phyloP scores from a whole-genome alignment of 139 green algal species.

The Chlamydomonas incerta region DNA sequence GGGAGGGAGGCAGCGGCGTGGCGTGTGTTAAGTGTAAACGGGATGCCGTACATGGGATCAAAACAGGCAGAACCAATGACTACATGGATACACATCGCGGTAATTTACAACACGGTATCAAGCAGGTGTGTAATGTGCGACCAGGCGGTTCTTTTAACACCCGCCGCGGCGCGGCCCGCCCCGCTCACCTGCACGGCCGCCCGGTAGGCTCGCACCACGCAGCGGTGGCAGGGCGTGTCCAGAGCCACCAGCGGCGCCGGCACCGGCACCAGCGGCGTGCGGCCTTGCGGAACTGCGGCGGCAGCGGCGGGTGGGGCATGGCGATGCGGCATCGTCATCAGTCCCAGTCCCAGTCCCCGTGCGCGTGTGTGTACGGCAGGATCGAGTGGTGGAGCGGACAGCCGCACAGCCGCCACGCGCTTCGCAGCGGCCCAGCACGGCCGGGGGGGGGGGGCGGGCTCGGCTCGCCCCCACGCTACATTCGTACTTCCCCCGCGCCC shows the following conservation, averaged over 20 bases:
- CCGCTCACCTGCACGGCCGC: constrained; percentile 31
- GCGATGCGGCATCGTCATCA: no score
- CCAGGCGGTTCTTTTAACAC: neutral
- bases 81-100: no score
- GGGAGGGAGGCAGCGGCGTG: neutral
- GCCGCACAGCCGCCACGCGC: no score
- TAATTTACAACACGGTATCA: neutral
- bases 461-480: no score
- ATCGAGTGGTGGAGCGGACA: neutral
- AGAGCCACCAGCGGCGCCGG: constrained; percentile 20
- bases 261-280: constrained; percentile 4
- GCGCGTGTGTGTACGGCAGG: neutral
- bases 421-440: no score
- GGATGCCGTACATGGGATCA: neutral
- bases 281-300: neutral
- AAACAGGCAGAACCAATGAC: no score
- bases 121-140: neutral
- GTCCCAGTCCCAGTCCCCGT: no score
- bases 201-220: constrained; percentile 58
- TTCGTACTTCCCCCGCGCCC: no score
- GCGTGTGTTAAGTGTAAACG: neutral
- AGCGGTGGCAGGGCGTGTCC: constrained; percentile 64
- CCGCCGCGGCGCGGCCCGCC: neutral
- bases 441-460: no score
- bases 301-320: neutral